A percentile compares a stretch with the other conserved stretches of the same genome.
Conservation (phyloP, 345 rosid species). For the Hypericum perforatum region DNA sequence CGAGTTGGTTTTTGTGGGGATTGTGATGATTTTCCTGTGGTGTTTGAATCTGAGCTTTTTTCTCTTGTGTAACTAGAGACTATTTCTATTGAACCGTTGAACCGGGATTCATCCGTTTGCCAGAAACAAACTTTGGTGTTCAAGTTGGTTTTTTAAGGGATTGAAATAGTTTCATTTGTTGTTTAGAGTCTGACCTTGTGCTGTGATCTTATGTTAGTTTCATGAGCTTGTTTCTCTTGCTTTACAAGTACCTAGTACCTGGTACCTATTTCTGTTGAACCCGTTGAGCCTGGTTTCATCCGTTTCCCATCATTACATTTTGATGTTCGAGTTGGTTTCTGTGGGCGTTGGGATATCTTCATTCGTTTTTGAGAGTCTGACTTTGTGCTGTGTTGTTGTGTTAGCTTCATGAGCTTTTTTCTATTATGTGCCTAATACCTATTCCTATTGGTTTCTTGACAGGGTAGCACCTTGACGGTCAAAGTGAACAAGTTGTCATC, state of each 20-base stretch:
- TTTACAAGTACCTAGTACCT: too few relatives aligned
- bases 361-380: background rate
- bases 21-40: background rate
- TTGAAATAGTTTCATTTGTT: background rate
- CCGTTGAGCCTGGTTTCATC: too few relatives aligned
- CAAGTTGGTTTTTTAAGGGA: background rate
- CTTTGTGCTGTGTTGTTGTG: background rate
- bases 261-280: too few relatives aligned
- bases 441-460: background rate
- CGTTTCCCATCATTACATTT: too few relatives aligned
- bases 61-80: too few relatives aligned
- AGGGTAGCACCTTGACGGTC: constrained; percentile 1
- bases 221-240: too few relatives aligned
- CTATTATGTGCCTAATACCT: too few relatives aligned
- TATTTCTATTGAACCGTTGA: too few relatives aligned
- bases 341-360: background rate
- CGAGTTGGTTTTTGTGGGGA: background rate
- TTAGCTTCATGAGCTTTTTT: background rate
- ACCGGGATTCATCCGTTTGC: too few relatives aligned
- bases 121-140: too few relatives aligned
- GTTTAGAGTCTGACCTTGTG: background rate
- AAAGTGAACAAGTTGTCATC: constrained; percentile 6
- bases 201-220: background rate
- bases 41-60: background rate
- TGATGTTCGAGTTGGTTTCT: background rate